phyloP scores from a whole-genome alignment of 139 green algal species.

The Chlamydomonas schloesseri region DNA sequence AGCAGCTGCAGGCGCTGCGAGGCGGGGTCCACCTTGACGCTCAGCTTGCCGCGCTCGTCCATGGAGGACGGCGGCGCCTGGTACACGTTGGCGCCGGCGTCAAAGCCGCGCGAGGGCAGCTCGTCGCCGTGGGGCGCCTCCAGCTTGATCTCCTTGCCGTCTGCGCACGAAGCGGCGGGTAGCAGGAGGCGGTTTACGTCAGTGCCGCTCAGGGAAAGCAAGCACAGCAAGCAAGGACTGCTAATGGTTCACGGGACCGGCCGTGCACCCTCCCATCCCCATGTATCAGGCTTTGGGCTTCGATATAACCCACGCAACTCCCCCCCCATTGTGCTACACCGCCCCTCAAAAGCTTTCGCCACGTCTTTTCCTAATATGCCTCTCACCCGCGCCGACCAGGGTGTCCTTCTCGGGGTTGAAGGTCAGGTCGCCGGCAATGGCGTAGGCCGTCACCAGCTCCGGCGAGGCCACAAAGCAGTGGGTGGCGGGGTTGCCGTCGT shows the following conservation, averaged over 20 bases:
- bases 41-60: conserved; percentile 26
- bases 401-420: conserved; percentile 97
- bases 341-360: no score
- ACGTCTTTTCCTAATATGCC: no score
- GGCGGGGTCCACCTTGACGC: conserved; percentile 76
- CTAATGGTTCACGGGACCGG: no score
- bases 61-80: conserved; percentile 15
- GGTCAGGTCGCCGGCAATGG: conserved; percentile 83
- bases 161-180: no score
- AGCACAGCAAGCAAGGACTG: no score
- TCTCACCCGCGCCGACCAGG: conserved; percentile 62
- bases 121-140: conserved; percentile 87
- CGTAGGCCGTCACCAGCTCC: conserved; percentile 86
- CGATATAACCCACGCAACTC: no score
- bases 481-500: conserved; percentile 95
- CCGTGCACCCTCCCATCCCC: no score
- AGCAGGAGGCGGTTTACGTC: no score
- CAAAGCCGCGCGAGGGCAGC: conserved; percentile 88
- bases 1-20: conserved; percentile 93
- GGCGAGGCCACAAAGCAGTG: conserved; percentile 94
- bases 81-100: conserved; percentile 68
- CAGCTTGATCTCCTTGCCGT: conserved; percentile 91
- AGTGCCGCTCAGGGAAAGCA: no score
- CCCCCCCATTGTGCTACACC: no score
- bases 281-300: no score